Conservation (phyloP, 2,329 filamentous ascomycete species). For the Zasmidium citrigriseum region DNA sequence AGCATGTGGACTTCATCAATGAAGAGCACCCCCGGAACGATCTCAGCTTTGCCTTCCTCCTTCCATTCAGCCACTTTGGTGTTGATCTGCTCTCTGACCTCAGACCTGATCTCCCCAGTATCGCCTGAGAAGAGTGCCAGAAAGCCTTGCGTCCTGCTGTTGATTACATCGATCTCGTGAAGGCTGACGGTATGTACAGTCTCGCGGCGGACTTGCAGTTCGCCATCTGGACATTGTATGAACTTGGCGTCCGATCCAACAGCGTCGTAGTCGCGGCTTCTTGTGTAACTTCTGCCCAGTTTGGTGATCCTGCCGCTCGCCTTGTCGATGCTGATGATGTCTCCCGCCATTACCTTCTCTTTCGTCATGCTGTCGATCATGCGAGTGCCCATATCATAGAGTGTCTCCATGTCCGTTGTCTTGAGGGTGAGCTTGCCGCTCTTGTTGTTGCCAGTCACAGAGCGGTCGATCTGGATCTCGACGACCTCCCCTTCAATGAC, state of each 20-base stretch:
- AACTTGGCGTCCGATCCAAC: constrained; percentile 99
- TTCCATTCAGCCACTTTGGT: constrained; percentile 99
- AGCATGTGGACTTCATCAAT: constrained; percentile 99
- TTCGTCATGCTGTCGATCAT: constrained; percentile 99
- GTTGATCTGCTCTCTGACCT: constrained; percentile 98
- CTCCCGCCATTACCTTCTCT: constrained; percentile 97
- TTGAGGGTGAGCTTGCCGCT: constrained; percentile 99
- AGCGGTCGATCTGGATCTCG: constrained; percentile 96
- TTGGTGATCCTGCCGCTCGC: constrained; percentile 98
- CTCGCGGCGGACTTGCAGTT: constrained; percentile 95
- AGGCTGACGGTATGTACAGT: constrained; percentile 95
- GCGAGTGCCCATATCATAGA: constrained; percentile 99
- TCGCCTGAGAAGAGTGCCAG: constrained; percentile 96
- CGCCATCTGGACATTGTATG: constrained; percentile 93
- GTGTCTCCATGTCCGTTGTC: constrained; percentile 98
- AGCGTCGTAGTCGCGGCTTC: constrained; percentile 96
- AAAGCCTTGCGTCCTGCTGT: constrained; percentile 97
- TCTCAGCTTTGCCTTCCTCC: constrained; percentile 98
- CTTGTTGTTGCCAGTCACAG: constrained; percentile 92
- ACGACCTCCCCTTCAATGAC: constrained; percentile 99
- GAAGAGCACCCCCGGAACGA: constrained; percentile 94
- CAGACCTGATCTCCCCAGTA: constrained; percentile 94
- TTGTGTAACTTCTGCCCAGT: constrained; percentile 88
- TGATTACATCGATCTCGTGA: constrained; percentile 99
- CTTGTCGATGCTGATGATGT: constrained; percentile 98